Conservation (phyloP, 208 protist species). For the Acanthamoeba castellanii region DNA sequence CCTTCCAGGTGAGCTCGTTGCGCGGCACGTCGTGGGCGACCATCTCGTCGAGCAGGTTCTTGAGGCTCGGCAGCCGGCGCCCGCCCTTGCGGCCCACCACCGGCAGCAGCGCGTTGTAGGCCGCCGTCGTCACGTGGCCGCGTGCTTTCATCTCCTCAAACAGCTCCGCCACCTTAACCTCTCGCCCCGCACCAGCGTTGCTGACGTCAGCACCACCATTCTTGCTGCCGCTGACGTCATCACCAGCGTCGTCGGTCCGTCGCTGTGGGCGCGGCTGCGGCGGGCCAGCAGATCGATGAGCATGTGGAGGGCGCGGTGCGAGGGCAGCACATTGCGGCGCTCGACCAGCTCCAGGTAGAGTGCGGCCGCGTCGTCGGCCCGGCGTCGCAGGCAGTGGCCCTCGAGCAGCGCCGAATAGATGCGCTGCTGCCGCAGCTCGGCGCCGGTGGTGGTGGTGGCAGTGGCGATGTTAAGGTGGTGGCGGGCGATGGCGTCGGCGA, state of each 20-base stretch:
- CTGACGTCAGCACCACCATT: neutral
- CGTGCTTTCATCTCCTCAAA: slow-evolving; percentile 39
- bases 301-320: slow-evolving; percentile 16
- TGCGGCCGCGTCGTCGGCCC: neutral
- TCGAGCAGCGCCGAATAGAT: slow-evolving; percentile 44
- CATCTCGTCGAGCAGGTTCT: slow-evolving; percentile 6
- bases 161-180: neutral
- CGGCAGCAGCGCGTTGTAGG: neutral
- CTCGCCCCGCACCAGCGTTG: neutral
- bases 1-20: neutral
- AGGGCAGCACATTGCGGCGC: neutral
- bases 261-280: too few species aligned
- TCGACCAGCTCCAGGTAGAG: neutral
- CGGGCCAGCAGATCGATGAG: neutral
- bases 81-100: neutral
- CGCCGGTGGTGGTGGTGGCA: neutral
- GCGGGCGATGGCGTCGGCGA: neutral
- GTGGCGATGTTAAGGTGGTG: neutral
- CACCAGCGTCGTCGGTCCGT: too few species aligned
- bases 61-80: neutral
- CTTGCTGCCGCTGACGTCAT: neutral
- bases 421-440: neutral
- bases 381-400: neutral
- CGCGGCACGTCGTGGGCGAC: neutral
- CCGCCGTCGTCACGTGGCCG: neutral